Base-by-base conservation (phyloP, 306 rosid genomes). In the Ceratonia siliqua region DNA sequence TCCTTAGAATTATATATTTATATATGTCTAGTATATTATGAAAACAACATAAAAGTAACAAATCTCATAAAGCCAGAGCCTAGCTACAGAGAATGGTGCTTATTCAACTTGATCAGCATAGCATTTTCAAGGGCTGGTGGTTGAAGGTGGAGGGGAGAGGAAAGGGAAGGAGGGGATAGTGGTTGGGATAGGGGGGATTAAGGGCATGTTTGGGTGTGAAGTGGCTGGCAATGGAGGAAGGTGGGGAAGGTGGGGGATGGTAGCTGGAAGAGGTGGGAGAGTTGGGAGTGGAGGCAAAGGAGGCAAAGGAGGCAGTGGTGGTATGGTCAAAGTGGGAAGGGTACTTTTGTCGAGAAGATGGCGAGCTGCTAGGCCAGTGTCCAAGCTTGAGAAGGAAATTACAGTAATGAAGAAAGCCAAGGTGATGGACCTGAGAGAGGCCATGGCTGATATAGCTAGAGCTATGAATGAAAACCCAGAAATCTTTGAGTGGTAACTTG, bases 71-170 rank as follows among this genome's bases (percentile, higher is more conserved):
- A 61, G n/a, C 46, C 67, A 35, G 25, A 20, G 18, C 17, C 66
- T 14, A 59, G n/a, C 66, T 32, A 5, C 66, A 15, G 18, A 32
- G 42, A 59, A 14, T n/a, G 14, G 39, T 57, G 41, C 41, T 25
- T 54, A 54, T 57, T 36, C 73, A 70, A 53, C 48, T n/a, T n/a
- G 18, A 15, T 27, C 24, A 28, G 28, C 30, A 15, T 28, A 20
- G 13, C 30, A 35, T 24, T 2, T 64, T 82, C 50, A 79, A 4
- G 82, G 82, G 38, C 15, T 71, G 52, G 72, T n/a, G 61, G 78
- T 14, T 76, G 87, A 58, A 58, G 84, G 87, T 74, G 87, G 87
- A 76, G 87, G 87, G 22, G 87, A 65, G 21, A 76, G 21, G 76
- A 76, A 79, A 5, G 87, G 82, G 18, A 79, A 18, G 5, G 82